Evolutionary conservation across 148 eudicot genomes (phyloP).

Genomic region (Limonium bicolor): DNA sequence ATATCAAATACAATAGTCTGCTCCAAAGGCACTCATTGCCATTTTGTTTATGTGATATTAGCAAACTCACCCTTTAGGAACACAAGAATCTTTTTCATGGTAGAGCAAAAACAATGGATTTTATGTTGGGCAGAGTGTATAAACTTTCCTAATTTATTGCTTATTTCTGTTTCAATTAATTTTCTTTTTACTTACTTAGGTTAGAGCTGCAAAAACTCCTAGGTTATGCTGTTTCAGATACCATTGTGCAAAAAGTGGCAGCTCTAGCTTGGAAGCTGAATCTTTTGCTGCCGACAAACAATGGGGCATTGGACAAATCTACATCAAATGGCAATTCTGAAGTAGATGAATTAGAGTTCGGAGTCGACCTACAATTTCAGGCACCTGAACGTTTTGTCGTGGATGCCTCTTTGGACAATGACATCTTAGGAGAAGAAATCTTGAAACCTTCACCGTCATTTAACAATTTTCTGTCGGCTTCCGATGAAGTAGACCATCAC

Average conservation of each 20-base stretch:
- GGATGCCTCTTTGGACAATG: slow-evolving; percentile 53
- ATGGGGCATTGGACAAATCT: slow-evolving; percentile 7
- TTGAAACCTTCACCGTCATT: slow-evolving; percentile 29
- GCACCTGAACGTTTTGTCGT: slow-evolving; percentile 72
- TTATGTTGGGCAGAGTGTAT: no score
- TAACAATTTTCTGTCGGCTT: slow-evolving; percentile 20
- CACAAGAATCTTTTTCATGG: no score
- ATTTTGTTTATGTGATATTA: no score
- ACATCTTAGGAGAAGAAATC: slow-evolving; percentile 25
- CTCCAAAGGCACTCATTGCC: no score
- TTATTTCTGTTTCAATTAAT: no score
- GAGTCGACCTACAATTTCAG: slow-evolving; percentile 55
- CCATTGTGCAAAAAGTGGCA: slow-evolving; percentile 36
- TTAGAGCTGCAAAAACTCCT: slow-evolving; percentile 59
- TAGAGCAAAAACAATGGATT: no score
- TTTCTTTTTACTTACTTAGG: no score
- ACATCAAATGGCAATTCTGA: slow-evolving; percentile 15
- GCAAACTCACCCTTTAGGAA: no score
- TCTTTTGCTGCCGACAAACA: slow-evolving; percentile 34
- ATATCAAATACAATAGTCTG: no score
- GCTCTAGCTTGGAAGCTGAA: slow-evolving; percentile 39
- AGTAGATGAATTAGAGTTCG: slow-evolving; percentile 52
- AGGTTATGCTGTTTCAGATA: slow-evolving; percentile 47
- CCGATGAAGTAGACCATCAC: slow-evolving; percentile 26
- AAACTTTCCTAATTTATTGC: no score